Evolutionary conservation across 1,284 basidiomycete species (phyloP), one percentile per base, ranked within the genome.

Genomic region (Trichosporon sp.): DNA sequence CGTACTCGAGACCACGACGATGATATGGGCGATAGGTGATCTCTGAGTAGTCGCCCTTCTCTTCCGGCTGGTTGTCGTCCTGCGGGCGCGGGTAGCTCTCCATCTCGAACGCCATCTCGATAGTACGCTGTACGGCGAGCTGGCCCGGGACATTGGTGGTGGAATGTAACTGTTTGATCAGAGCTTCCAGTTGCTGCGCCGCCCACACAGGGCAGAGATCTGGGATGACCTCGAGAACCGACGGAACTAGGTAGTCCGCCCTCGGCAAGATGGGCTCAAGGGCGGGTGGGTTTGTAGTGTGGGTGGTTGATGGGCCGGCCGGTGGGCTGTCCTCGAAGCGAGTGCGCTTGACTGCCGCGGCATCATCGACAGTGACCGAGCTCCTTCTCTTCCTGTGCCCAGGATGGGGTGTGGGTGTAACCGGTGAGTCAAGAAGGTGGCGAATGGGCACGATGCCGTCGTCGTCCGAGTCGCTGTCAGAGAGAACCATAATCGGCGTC

Each of bases 191-290:
- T 2, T 70, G 54, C 31, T 67, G 51, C 32, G 65, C 54, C 46
- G 75, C 76, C 76, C 78, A 80, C 12, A 65, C 71, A 4, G 72
- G 68, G 68, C 75, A 76, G 14, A 81, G 70, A 65, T 84, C 80
- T 2, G 82, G 82, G 1, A 84, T 69, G 65, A 84, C 73, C 21
- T 81, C 80, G 32, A 80, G 73, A 1, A 83, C 75, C 5, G 71
- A 48, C 7, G 77, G 75, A 0, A 83, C 69, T 40, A 77, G 72
- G 37, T 76, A 72, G 19, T 71, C 71, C 10, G 75, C 68, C 48
- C 70, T 67, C 8, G 66, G 68, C 11, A 71, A 68, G 40, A 68
- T 67, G 14, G 63, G 67, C 5, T 8, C 37, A 10, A 21, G 2
- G 32, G 32, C 35, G 31, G 32, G 59, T 11, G 31, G 31, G 14